Evolutionary conservation across 306 rosid genomes (phyloP).

Genomic region (Cicer yamashitae): DNA sequence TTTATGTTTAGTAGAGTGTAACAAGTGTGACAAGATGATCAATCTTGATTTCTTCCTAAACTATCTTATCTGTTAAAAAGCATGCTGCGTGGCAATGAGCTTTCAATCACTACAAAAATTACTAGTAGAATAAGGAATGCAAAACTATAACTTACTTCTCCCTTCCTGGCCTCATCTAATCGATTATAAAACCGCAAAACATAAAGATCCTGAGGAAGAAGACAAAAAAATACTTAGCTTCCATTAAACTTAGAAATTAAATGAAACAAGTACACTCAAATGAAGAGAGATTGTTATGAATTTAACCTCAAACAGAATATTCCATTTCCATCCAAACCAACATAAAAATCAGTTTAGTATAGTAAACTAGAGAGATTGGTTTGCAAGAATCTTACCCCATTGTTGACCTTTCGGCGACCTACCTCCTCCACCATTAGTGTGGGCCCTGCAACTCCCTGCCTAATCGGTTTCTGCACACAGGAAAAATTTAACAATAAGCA

Average conservation of each 20-base stretch:
- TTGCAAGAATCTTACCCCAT: constrained; percentile 59
- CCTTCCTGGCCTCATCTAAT: constrained; percentile 87
- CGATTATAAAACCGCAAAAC: constrained; percentile 86
- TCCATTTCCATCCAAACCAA: constrained; percentile 27
- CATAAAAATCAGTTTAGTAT: constrained; percentile 21
- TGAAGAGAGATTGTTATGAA: neutral
- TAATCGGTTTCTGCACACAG: constrained; percentile 76
- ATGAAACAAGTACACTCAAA: constrained; percentile 10
- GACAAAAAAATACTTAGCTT: constrained; percentile 46
- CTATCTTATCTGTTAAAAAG: constrained; percentile 17
- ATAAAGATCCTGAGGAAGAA: constrained; percentile 73
- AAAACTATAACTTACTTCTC: constrained; percentile 76
- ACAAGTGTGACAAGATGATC: constrained; percentile 30
- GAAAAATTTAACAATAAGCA: constrained; percentile 21
- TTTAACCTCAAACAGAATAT: constrained; percentile 34
- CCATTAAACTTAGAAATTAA: constrained; percentile 36
- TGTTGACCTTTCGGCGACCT: constrained; percentile 74
- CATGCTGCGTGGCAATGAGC: constrained; percentile 31
- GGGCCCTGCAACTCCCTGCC: constrained; percentile 85
- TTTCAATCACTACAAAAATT: constrained; percentile 13
- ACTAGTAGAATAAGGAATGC: constrained; percentile 30
- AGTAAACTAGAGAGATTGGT: constrained; percentile 22
- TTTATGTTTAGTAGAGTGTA: constrained; percentile 8
- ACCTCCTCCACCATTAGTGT: constrained; percentile 88
- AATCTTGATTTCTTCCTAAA: constrained; percentile 32